A percentile compares a stretch with the other conserved stretches of the same genome.
Conservation (phyloP, 176 grass and related monocot species). For the Raddia guianensis region DNA sequence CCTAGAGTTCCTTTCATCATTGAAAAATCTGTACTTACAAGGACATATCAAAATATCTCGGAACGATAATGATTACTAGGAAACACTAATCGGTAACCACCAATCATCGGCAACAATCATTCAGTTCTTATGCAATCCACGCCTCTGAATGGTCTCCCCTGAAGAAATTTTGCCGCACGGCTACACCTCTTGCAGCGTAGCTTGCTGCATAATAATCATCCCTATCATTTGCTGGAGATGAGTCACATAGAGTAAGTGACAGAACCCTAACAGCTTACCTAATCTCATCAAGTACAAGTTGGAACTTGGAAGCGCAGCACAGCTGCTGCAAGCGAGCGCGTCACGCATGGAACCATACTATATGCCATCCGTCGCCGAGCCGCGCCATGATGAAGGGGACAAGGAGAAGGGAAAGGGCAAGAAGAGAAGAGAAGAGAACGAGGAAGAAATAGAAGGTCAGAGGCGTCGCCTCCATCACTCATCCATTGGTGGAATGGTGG, state of each 20-base stretch:
- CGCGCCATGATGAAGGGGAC: constrained; percentile 7
- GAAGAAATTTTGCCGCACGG: constrained; percentile 10
- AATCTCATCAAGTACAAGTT: constrained; percentile 9
- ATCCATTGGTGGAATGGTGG: background rate
- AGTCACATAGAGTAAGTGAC: background rate
- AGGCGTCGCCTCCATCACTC: background rate
- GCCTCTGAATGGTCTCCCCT: background rate
- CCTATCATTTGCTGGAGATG: background rate
- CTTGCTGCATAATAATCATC: background rate
- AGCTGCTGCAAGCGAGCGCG: background rate
- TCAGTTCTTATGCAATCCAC: background rate
- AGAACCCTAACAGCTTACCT: background rate
- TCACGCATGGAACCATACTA: background rate
- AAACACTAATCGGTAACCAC: constrained; percentile 27
- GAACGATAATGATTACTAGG: constrained; percentile 31
- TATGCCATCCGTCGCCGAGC: background rate
- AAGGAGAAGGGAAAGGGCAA: background rate
- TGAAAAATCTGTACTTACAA: constrained; percentile 21
- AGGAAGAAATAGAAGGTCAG: background rate
- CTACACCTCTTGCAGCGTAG: background rate
- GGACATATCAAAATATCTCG: constrained; percentile 34
- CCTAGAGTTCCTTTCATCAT: background rate
- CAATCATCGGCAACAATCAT: constrained; percentile 34
- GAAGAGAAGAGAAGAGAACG: background rate
- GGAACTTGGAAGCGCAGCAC: background rate